Base-by-base conservation (phyloP, 176 grass and related monocot species). In the Bromus sterilis region DNA sequence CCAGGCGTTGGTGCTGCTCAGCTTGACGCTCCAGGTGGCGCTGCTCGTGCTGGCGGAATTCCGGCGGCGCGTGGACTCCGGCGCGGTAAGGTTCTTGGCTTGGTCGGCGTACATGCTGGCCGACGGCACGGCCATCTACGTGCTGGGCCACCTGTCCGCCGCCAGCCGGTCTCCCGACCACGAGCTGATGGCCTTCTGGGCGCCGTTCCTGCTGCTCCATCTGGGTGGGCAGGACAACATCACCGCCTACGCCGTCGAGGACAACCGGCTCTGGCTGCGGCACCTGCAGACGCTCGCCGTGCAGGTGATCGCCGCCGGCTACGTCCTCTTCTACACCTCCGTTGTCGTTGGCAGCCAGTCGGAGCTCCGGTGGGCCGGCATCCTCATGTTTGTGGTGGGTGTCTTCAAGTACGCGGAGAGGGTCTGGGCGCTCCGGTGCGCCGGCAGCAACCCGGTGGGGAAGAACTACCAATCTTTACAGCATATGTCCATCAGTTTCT, bases 61-160 rank as follows among this genome's bases (percentile, higher is more conserved):
- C 78, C 78, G 62, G 2, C 44, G 78, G 44, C n/a, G 44, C 14
- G 34, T 13, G 0, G 62, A 80, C 44, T 68, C 62, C 8, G 44
- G 31, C 7, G 31, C 68, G 42, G 28, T 67, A 6, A 53, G 21
- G 20, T 2, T 55, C 3, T 20, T 80, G 11, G 2, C 29, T 13
- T 80, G 78, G 78, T 67, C 78, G 1, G 78, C 78, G 4, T 80
- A 80, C 78, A 51, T 55, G 78, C 2, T 80, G 20, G 78, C 78
- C 4, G 43, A 80, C 31, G 21, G 21, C 18, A 66, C 43, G 78
- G 78, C 62, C n/a, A n/a, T n/a, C n/a, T n/a, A n/a, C n/a, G n/a
- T n/a, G n/a, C n/a, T n/a, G n/a, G n/a, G n/a, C n/a, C 78, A 80
- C 62, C 14, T 80, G 2, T 53, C 78, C 13, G 78, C 43, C 7